These are phyloP conservation scores for Anisodus acutangulus DNA, from an alignment of 257 asterid species.

Conservation along the genomic window DNA sequence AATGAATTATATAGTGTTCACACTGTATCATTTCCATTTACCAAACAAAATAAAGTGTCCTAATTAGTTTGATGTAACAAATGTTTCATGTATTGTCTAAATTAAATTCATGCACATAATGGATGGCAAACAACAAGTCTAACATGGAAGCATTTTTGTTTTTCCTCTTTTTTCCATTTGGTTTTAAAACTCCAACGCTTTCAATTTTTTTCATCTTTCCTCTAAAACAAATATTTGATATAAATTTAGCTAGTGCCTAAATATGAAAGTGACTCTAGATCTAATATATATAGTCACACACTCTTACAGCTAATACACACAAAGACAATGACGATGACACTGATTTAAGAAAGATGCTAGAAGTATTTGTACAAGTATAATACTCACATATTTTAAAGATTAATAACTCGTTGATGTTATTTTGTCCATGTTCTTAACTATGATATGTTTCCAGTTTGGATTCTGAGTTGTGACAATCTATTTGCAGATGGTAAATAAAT, in stretches of 20 bases:
- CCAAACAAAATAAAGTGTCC: not conserved
- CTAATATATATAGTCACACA: too few relatives aligned
- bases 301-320: not conserved
- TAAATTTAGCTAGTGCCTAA: not conserved
- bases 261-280: too few relatives aligned
- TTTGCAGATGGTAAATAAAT: too few relatives aligned
- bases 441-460: not conserved
- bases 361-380: not conserved
- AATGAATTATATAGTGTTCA: slow-evolving; percentile 4
- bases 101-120: slow-evolving; percentile 18
- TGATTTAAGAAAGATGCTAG: not conserved
- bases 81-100: not conserved
- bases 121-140: not conserved
- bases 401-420: not conserved
- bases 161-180: not conserved
- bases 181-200: not conserved
- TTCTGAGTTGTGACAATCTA: not conserved
- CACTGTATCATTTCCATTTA: not conserved
- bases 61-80: slow-evolving; percentile 23
- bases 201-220: not conserved
- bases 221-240: not conserved
- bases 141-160: not conserved
- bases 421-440: not conserved
- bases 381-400: not conserved
- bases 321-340: not conserved